Percentiles rank a stretch among this genome's conserved stretches.
phyloP scores from a whole-genome alignment of 208 protist genomes.

The Tritrichomonas foetus region DNA sequence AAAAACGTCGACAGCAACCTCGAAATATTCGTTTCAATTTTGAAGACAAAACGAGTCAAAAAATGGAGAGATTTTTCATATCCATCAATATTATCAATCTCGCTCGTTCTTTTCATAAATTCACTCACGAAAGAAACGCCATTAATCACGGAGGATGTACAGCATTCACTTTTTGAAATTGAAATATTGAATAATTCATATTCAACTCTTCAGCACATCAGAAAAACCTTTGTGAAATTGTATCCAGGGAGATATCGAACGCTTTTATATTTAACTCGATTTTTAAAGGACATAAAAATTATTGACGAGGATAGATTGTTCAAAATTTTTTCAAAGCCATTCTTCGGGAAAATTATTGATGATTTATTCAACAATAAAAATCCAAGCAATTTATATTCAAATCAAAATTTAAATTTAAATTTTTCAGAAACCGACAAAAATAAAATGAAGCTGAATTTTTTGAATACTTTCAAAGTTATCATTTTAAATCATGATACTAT shows the following conservation, averaged over 20 bases:
- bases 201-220: not conserved
- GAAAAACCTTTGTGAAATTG: not conserved
- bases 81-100: not conserved
- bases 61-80: not conserved
- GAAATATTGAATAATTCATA: not conserved
- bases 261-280: not conserved
- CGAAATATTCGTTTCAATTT: not conserved
- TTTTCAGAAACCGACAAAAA: too few relatives aligned
- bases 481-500: too few relatives aligned
- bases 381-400: too few relatives aligned
- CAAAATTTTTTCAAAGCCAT: too few relatives aligned
- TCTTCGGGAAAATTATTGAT: too few relatives aligned
- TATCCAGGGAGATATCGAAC: not conserved
- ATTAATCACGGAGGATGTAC: not conserved
- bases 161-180: not conserved
- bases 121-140: not conserved
- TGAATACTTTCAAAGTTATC: too few relatives aligned
- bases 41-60: not conserved
- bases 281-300: not conserved
- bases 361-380: too few relatives aligned
- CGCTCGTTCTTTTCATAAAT: not conserved
- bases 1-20: not conserved
- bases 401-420: too few relatives aligned
- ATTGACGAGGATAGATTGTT: too few relatives aligned
- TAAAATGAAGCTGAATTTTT: too few relatives aligned